Evolutionary conservation across 2,329 filamentous ascomycete species (phyloP).

Genomic region (Neopestalotiopsis sp.): DNA sequence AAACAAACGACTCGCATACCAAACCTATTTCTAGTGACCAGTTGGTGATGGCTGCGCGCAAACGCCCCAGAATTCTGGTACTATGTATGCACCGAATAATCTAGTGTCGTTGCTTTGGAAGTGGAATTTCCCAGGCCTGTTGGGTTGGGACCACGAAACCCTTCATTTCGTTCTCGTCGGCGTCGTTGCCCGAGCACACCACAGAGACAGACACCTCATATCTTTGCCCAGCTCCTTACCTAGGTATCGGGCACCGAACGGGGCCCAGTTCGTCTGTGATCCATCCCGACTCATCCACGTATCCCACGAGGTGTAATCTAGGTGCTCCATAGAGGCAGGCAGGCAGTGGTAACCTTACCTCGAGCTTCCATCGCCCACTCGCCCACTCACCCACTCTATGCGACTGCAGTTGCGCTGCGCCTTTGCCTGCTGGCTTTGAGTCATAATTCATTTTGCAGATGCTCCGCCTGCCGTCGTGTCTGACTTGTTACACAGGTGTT

Average conservation of each 20-base stretch:
- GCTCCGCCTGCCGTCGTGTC: constrained; percentile 16
- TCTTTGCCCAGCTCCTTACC: background rate
- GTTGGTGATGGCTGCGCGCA: too few species aligned
- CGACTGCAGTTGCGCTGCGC: background rate
- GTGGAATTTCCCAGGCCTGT: background rate
- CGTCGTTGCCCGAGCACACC: constrained; percentile 17
- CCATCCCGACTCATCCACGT: constrained; percentile 1
- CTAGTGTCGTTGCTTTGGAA: constrained; percentile 2
- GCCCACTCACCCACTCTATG: too few species aligned
- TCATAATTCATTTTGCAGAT: constrained; percentile 15
- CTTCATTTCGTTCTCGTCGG: background rate
- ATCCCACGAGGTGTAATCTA: background rate
- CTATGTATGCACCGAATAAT: too few species aligned
- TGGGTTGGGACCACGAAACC: background rate
- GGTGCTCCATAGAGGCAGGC: background rate
- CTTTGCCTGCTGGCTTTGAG: constrained; percentile 9
- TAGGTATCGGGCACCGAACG: constrained; percentile 15
- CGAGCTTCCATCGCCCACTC: too few species aligned
- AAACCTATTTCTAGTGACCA: constrained; percentile 8
- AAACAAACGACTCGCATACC: constrained; percentile 10
- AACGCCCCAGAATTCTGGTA: background rate
- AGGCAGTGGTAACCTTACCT: background rate
- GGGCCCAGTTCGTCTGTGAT: background rate
- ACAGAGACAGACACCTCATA: background rate
- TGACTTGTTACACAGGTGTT: constrained; percentile 14